Percentiles rank a stretch among this genome's conserved stretches.
Conservation (phyloP, 2,329 filamentous ascomycete genomes). For the Colletotrichum caudatum region DNA sequence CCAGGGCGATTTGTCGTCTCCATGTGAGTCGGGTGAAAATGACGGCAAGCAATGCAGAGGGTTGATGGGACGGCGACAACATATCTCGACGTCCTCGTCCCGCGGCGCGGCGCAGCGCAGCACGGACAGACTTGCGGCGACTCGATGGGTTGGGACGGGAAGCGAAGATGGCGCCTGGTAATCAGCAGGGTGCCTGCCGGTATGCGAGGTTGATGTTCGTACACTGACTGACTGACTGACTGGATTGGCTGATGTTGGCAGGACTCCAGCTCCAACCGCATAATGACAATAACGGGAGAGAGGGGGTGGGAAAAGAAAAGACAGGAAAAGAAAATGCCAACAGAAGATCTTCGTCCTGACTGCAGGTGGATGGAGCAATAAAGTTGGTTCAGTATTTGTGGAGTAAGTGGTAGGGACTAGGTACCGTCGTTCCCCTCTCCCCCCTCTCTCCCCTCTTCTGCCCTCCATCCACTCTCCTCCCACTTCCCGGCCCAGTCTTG, state of each 20-base stretch:
- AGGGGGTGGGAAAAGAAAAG: not conserved
- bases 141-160: not conserved
- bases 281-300: not conserved
- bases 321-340: not conserved
- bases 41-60: not conserved
- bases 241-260: not conserved
- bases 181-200: not conserved
- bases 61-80: not conserved
- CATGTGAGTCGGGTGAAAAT: not conserved
- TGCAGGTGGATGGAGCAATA: constrained; percentile 1
- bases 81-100: not conserved
- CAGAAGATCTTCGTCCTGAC: constrained; percentile 1
- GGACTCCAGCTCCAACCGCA: not conserved
- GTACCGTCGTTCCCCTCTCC: not conserved
- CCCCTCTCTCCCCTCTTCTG: not conserved
- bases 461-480: not conserved
- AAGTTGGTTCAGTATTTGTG: not conserved
- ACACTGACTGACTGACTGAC: not conserved
- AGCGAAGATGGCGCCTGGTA: not conserved
- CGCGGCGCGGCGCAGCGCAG: not conserved
- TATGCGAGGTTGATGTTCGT: too few relatives aligned
- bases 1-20: not conserved
- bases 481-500: not conserved
- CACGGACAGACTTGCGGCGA: not conserved
- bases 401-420: not conserved